Percentiles rank a stretch among this genome's conserved stretches.
phyloP scores from a whole-genome alignment of 306 rosid species.

The Geum urbanum region DNA sequence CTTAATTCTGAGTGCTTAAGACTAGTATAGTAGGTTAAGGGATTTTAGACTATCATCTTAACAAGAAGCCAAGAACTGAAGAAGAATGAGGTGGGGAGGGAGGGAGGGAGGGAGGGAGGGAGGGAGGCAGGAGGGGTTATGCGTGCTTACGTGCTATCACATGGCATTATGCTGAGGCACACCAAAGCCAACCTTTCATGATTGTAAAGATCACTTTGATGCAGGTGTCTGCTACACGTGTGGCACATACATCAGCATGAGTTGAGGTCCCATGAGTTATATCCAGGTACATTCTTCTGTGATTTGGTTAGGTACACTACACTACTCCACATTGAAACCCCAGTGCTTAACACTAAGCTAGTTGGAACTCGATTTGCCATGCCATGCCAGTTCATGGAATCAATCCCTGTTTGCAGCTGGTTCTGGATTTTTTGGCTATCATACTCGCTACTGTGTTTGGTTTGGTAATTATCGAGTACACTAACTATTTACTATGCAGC shows the following conservation, averaged over 20 bases:
- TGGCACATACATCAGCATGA: slow-evolving; percentile 48
- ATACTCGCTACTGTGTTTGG: too few relatives aligned
- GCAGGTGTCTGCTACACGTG: slow-evolving; percentile 56
- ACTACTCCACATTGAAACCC: neutral
- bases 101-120: too few relatives aligned
- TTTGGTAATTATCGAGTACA: too few relatives aligned
- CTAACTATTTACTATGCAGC: too few relatives aligned
- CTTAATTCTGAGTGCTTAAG: slow-evolving; percentile 1
- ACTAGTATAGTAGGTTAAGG: neutral
- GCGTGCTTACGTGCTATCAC: slow-evolving; percentile 46
- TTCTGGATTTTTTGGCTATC: neutral
- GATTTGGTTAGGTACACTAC: neutral
- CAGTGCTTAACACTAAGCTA: neutral
- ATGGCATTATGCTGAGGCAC: slow-evolving; percentile 48
- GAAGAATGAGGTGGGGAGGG: slow-evolving; percentile 15
- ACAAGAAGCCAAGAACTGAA: neutral
- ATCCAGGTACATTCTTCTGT: slow-evolving; percentile 13
- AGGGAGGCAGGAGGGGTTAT: slow-evolving; percentile 15
- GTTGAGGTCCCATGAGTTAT: slow-evolving; percentile 22
- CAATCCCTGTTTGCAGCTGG: neutral
- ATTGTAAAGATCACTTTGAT: slow-evolving; percentile 26
- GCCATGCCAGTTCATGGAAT: neutral
- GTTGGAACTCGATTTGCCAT: too few relatives aligned
- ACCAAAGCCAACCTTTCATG: slow-evolving; percentile 40
- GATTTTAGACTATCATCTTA: too few relatives aligned